Conservation (phyloP, 805 yeast genomes). For the Limtongia smithiae region DNA sequence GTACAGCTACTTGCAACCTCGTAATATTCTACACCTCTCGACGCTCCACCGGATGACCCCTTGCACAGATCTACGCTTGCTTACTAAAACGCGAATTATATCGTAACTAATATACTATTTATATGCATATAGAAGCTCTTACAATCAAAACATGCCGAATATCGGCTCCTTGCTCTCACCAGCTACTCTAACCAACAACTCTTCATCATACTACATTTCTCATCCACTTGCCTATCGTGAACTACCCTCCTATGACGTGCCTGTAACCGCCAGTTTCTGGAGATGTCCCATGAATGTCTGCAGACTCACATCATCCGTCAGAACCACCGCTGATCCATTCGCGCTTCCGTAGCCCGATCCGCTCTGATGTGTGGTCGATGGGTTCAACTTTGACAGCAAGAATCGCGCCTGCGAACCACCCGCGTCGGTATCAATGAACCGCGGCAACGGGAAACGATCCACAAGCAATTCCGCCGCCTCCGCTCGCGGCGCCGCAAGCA, state of each 20-base stretch:
- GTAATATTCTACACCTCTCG: too few species aligned
- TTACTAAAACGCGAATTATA: too few species aligned
- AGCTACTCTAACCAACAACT: not conserved
- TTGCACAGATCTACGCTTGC: too few species aligned
- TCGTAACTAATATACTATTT: too few species aligned
- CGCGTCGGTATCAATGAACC: slow-evolving; percentile 95
- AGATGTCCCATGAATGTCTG: slow-evolving; percentile 94
- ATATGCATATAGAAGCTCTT: too few species aligned
- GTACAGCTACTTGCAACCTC: too few species aligned
- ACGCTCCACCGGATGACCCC: too few species aligned
- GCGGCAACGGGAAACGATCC: slow-evolving; percentile 95
- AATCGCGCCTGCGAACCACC: slow-evolving; percentile 99
- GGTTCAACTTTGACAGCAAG: slow-evolving; percentile 89
- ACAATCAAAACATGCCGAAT: too few species aligned
- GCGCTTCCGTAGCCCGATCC: slow-evolving; percentile 47
- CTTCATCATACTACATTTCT: not conserved
- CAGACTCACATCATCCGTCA: slow-evolving; percentile 93
- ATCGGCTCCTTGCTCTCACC: too few species aligned
- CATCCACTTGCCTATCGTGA: too few species aligned
- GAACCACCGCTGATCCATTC: slow-evolving; percentile 66
- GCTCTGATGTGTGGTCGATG: slow-evolving; percentile 77
- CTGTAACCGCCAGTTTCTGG: slow-evolving; percentile 79
- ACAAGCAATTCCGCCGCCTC: slow-evolving; percentile 90
- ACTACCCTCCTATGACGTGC: slow-evolving; percentile 24
- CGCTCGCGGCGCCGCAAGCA: slow-evolving; percentile 81